Evolutionary conservation across 2,329 filamentous ascomycete species (phyloP).

Genomic region (Bretziella fagacearum): DNA sequence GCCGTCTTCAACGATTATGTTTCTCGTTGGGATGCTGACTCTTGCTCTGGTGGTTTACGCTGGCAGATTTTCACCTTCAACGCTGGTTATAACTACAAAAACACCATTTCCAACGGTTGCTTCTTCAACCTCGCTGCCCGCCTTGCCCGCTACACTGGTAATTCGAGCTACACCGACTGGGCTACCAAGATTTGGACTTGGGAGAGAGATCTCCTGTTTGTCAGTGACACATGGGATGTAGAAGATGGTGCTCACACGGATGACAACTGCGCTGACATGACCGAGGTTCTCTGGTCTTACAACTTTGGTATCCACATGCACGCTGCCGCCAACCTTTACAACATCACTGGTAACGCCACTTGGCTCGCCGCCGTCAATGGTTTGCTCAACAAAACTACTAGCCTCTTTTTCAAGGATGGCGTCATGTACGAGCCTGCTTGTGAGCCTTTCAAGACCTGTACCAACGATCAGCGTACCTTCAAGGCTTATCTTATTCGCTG

Average conservation of each 20-base stretch:
- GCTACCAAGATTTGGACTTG: slow-evolving; percentile 55
- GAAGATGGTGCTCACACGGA: slow-evolving; percentile 31
- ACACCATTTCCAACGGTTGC: slow-evolving; percentile 50
- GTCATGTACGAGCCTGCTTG: slow-evolving; percentile 52
- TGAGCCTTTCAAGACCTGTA: slow-evolving; percentile 43
- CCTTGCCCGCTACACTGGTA: slow-evolving; percentile 61
- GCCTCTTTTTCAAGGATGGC: slow-evolving; percentile 35
- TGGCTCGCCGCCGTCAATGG: slow-evolving; percentile 45
- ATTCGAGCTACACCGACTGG: slow-evolving; percentile 63
- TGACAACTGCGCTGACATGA: slow-evolving; percentile 30
- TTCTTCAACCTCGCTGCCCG: slow-evolving; percentile 55
- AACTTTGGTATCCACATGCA: slow-evolving; percentile 51
- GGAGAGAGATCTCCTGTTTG: slow-evolving; percentile 38
- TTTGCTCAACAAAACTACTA: slow-evolving; percentile 33
- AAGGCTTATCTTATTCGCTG: slow-evolving; percentile 60
- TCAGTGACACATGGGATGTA: slow-evolving; percentile 37
- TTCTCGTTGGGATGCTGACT: slow-evolving; percentile 45
- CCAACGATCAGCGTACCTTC: slow-evolving; percentile 57
- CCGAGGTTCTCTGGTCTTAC: slow-evolving; percentile 45
- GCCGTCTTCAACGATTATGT: slow-evolving; percentile 68
- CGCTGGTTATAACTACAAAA: slow-evolving; percentile 52
- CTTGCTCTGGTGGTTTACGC: slow-evolving; percentile 56
- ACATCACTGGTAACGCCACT: slow-evolving; percentile 33
- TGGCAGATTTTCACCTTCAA: slow-evolving; percentile 80
- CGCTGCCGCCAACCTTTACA: slow-evolving; percentile 44